Evolutionary conservation across 2,329 filamentous ascomycete species (phyloP), one percentile per base, ranked within the genome.

Genomic region (Paecilomyces variotii): DNA sequence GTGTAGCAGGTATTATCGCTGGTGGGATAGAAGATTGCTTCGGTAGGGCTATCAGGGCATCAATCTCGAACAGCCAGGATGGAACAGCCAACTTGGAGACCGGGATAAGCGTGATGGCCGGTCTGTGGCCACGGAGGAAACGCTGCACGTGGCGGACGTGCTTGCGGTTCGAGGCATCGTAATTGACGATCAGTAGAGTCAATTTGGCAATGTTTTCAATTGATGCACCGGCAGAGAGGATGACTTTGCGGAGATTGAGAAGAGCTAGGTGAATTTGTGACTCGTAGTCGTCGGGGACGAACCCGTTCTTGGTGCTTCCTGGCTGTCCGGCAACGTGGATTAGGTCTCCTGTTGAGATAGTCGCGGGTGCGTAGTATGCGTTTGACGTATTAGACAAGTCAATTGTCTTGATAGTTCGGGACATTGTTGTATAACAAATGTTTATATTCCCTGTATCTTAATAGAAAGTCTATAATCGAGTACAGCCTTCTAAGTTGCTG

Each of bases 181-280:
- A 80, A 62, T 77, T 65, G 58, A 80, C 78, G 50, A 80, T 76
- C 74, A 78, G 19, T 7, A 78, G 59, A 0, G 68, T 77, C 9
- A 80, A 63, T 59, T 79, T 78, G 11, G 70, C 67, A 25, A 80
- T 74, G 58, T 79, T 69, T 3, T 64, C 61, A 11, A 76, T 61
- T 1, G 62, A 61, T 4, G 75, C 70, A 0, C 75, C 74, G 0
- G 73, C 71, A 2, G 72, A 69, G 53, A 73, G 59, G 7, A 77
- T 64, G 53, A 74, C 61, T 12, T 70, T 70, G 53, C 68, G 70
- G 6, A 79, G 64, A 59, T 77, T 78, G 26, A 74, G 57, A 2
- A 78, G 64, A 0, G 74, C 68, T 0, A 78, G 70, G 32, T 76
- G 70, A 28, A 78, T 74, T 59, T 78, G 76, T 1, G 73, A 76